Evolutionary conservation across 257 asterid species (phyloP), one percentile per base, ranked within the genome.

Genomic region (Lycium barbarum): DNA sequence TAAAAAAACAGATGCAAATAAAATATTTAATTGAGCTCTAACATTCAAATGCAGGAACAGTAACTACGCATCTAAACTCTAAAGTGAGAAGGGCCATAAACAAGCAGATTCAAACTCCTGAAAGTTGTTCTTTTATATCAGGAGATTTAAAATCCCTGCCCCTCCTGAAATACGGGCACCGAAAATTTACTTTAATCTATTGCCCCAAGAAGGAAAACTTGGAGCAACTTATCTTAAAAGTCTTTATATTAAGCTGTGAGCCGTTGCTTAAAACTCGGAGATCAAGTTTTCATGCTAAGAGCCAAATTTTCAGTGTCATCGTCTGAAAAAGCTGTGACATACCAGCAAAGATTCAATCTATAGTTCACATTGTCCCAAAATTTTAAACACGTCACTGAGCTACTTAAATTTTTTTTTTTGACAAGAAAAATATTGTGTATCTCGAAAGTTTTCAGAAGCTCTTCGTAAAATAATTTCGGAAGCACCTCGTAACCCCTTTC

Each of bases 31-130:
- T 26, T 1, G 2, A 53, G 43, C 47, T 78, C 65, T 15, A 78
- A 78, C 65, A 76, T 76, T 7, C 63, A 76, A 22, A 26, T 26
- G 26, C 15, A 78, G 9, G 65, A 53, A 26, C 22, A 74, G 40
- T 22, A 20, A 26, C 47, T 78, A 78, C 2, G 8, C 63, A 51
- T 53, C 65, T 78, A 78, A 53, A 78, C 43, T 53, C 65, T 78
- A 78, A 53, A 78, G 61, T 53, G 82, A 78, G 59, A 51, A 78
- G 65, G 47, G 49, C 9, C 17, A 78, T 51, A 78, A 53, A 15
- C 33, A 78, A 26, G 26, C 40, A 54, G 49, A 78, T 53, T 78
- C 82, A 53, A 15, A 54, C 66, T 78, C 66, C 15, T 78, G 62
- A 78, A 68, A 13, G 82, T 6, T 3, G 82, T 35, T 78, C 22